Evolutionary conservation across 345 rosid genomes (phyloP).

Genomic region (Boechera divaricarpa): DNA sequence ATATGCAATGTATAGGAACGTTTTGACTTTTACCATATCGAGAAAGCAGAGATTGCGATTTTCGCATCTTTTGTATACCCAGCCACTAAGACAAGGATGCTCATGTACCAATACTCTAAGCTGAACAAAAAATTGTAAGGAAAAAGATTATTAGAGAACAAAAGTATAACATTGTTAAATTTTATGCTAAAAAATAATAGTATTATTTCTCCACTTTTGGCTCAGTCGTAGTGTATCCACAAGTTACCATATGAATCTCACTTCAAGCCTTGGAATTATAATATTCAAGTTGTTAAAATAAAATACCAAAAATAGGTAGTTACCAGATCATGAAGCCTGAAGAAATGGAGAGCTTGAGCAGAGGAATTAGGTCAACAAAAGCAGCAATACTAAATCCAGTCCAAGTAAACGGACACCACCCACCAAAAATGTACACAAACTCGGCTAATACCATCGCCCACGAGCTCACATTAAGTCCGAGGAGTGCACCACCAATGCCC

Average conservation of each 20-base stretch:
- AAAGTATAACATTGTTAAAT: background rate
- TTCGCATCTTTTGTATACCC: conserved; percentile 61
- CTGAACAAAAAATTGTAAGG: conserved; percentile 35
- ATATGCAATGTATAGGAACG: background rate
- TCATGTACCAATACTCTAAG: conserved; percentile 65
- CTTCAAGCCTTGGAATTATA: background rate
- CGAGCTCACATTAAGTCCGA: conserved; percentile 49
- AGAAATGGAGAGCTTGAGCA: conserved; percentile 64
- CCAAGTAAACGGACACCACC: conserved; percentile 78
- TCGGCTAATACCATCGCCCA: conserved; percentile 53
- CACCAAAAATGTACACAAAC: conserved; percentile 61
- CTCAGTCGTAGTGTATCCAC: background rate
- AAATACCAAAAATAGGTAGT: background rate
- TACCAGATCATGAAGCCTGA: conserved; percentile 72
- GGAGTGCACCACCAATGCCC: conserved; percentile 62
- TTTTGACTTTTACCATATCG: conserved; percentile 52
- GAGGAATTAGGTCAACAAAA: conserved; percentile 55
- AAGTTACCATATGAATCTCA: background rate
- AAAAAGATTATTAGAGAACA: background rate
- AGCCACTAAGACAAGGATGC: conserved; percentile 58
- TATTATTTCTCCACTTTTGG: background rate
- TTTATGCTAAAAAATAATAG: too few relatives aligned
- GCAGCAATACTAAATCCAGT: conserved; percentile 62
- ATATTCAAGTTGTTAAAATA: background rate
- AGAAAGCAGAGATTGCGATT: conserved; percentile 57